Evolutionary conservation across 495 filamentous ascomycete genomes (phyloP), one percentile per base, ranked within the genome.

Genomic region (Thozetella sp.): DNA sequence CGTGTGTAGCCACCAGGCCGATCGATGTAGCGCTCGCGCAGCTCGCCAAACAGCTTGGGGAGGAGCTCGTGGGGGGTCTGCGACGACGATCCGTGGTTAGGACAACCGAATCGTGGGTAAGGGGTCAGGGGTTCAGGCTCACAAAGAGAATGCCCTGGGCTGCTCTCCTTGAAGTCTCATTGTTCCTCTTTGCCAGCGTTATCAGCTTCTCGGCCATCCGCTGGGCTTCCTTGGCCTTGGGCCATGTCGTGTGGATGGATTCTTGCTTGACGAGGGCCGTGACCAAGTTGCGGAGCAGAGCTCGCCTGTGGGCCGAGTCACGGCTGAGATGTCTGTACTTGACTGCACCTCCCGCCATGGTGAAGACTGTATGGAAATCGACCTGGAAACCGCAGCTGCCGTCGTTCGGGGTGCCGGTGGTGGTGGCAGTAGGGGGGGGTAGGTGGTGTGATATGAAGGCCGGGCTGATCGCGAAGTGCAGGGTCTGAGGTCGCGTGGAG

Each of bases 141-240:
- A 98, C 95, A 65, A 84, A 99, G 71, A 99, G 86, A 67, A 92
- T 92, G 48, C 81, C 81, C 62, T 87, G 69, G 13, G 91, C 93
- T 54, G 80, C 83, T 65, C 82, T 74, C 67, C 84, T 80, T 53
- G 86, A 85, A 1, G 89, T 87, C 62, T 93, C 88, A 22, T 92
- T 93, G 73, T 96, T 92, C 78, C 87, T 86, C 83, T 99, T 99
- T 40, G 87, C 94, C 60, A 96, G 76, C 11, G 94, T 97, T 63
- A 99, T 92, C 59, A 97, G 82, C 79, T 93, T 93, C 68, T 99
- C 95, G 37, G 95, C 95, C 25, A 97, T 72, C 1, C 89, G 84
- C 74, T 98, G 95, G 48, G 95, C 90, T 79, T 99, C 95, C 75
- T 98, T 99, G 26, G 95, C 95, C 78, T 97, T 98, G 72, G 86